These are phyloP conservation scores for Sporothrix sp. DNA, from an alignment of 2,329 filamentous ascomycete genomes.

Conservation along the genomic window DNA sequence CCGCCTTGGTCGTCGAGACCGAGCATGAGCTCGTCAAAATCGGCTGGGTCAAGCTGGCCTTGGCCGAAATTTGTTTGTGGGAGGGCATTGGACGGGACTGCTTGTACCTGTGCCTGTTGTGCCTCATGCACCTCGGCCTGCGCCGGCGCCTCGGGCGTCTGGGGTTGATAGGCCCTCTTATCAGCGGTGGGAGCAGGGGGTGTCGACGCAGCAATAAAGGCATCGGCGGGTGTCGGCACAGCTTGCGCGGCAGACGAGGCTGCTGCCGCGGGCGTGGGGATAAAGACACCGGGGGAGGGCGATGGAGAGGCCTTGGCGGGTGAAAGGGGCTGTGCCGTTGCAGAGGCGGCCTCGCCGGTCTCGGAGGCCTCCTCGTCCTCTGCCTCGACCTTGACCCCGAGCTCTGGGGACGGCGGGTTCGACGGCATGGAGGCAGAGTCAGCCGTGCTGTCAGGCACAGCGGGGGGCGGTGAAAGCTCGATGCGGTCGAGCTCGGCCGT, in stretches of 20 bases:
- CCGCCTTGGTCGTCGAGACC: slow-evolving; percentile 9
- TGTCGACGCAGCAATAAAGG: neutral
- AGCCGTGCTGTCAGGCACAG: neutral
- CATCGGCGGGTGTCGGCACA: neutral
- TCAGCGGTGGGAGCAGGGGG: too few relatives aligned
- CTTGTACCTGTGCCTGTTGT: neutral
- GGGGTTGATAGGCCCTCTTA: too few relatives aligned
- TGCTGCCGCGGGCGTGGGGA: neutral
- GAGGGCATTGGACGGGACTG: neutral
- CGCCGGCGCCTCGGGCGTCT: neutral
- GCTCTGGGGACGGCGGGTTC: neutral
- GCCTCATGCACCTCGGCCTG: neutral
- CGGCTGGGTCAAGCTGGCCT: neutral
- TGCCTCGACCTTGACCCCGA: neutral
- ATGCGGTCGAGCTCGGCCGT: slow-evolving; percentile 28
- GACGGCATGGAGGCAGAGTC: neutral
- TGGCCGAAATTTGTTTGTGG: neutral
- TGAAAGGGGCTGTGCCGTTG: neutral
- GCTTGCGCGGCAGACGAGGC: neutral
- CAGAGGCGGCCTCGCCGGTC: neutral
- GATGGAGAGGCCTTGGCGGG: neutral
- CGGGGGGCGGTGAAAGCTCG: slow-evolving; percentile 23
- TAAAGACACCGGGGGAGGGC: neutral
- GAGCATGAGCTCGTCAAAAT: slow-evolving; percentile 3
- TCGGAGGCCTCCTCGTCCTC: slow-evolving; percentile 1